Evolutionary conservation across 1,284 basidiomycete genomes (phyloP).

Genomic region (Microbotryum lychnidis-dioicae): DNA sequence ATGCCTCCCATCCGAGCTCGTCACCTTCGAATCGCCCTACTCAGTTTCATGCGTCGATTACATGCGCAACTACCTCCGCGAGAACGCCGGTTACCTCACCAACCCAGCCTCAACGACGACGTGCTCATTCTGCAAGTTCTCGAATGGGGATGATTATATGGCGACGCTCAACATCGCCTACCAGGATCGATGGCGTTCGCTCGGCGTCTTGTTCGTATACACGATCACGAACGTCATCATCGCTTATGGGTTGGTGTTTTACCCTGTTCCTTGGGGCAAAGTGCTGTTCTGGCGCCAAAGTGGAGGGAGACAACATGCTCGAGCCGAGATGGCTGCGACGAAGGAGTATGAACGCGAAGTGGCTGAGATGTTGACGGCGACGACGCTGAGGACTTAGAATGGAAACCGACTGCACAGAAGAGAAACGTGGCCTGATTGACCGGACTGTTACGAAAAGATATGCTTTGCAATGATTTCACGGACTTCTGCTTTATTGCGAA

Average conservation of each 20-base stretch:
- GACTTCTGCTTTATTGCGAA: neutral
- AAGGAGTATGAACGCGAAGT: constrained; percentile 16
- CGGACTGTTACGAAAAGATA: no score
- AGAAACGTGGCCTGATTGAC: no score
- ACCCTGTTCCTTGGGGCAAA: constrained; percentile 7
- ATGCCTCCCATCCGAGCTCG: constrained; percentile 22
- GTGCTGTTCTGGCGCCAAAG: neutral
- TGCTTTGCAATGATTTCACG: neutral
- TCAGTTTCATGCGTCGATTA: constrained; percentile 15
- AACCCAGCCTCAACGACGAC: constrained; percentile 54
- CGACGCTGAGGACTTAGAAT: neutral
- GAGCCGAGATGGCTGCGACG: constrained; percentile 15
- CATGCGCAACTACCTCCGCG: constrained; percentile 25
- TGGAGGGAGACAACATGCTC: neutral
- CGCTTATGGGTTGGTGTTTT: constrained; percentile 24
- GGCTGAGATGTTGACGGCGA: neutral
- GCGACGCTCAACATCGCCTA: constrained; percentile 20
- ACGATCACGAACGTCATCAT: constrained; percentile 20
- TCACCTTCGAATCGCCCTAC: constrained; percentile 14
- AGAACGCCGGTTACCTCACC: constrained; percentile 67
- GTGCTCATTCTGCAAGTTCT: constrained; percentile 68
- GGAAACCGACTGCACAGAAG: no score
- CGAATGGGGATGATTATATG: constrained; percentile 57
- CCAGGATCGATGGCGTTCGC: constrained; percentile 17
- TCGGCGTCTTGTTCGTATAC: constrained; percentile 22